A percentile compares a stretch with the other conserved stretches of the same genome.
Evolutionary conservation across 306 rosid species (phyloP).

Genomic region (Cyclanthera cordifolia): DNA sequence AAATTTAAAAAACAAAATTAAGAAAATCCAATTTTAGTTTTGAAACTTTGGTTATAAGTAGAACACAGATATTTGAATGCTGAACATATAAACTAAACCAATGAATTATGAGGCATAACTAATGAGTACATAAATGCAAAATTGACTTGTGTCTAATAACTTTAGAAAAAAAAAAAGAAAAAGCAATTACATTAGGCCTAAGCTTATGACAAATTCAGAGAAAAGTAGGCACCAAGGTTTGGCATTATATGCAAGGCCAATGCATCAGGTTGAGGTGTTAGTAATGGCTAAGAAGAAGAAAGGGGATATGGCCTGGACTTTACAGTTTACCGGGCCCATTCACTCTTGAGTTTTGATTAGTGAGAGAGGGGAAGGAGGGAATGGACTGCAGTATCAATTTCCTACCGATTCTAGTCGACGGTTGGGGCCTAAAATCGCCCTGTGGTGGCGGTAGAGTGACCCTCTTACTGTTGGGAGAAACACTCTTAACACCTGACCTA

Average conservation of each 20-base stretch:
- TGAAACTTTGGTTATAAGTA: no score
- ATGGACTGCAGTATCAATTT: background rate
- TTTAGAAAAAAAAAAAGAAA: no score
- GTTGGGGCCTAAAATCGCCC: conserved; percentile 35
- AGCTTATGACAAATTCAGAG: background rate
- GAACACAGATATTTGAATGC: background rate
- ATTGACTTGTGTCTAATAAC: background rate
- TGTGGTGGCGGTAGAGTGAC: conserved; percentile 42
- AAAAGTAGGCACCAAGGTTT: background rate
- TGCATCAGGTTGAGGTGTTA: background rate
- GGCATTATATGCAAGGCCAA: background rate
- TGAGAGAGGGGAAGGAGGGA: conserved; percentile 78
- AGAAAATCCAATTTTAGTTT: no score
- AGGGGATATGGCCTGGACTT: background rate
- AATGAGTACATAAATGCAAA: no score
- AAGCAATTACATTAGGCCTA: background rate
- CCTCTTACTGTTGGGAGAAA: conserved; percentile 85
- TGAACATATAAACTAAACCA: background rate
- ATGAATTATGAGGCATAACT: background rate
- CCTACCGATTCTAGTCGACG: conserved; percentile 51
- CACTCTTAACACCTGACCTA: conserved; percentile 38
- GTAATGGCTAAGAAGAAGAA: background rate
- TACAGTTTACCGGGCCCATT: conserved; percentile 8
- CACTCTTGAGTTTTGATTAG: conserved; percentile 22
- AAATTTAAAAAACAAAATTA: no score